Evolutionary conservation across 1,284 basidiomycete species (phyloP).

Genomic region (Clitocybe nebularis): DNA sequence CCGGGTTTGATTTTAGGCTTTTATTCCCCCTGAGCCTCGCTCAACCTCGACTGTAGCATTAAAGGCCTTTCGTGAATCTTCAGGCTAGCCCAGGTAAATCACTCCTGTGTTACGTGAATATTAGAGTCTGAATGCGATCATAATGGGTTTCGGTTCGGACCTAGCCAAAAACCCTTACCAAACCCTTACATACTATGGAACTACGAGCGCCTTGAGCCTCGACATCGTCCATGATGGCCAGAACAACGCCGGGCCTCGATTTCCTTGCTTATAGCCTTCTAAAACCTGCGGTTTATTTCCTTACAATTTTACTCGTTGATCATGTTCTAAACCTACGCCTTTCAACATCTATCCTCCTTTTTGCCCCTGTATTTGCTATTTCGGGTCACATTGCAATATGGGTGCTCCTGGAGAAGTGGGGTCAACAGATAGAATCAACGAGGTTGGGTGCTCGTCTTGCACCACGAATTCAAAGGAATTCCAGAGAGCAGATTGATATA

Average conservation of each 20-base stretch:
- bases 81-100: no score
- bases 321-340: constrained; percentile 11
- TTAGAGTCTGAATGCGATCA: no score
- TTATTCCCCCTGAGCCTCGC: no score
- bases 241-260: constrained; percentile 20
- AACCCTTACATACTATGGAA: background rate
- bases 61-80: no score
- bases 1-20: no score
- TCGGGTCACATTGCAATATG: constrained; percentile 10
- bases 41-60: no score
- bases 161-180: background rate
- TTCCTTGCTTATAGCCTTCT: constrained; percentile 17
- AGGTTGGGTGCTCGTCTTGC: constrained; percentile 20
- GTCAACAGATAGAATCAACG: constrained; percentile 17
- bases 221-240: constrained; percentile 12
- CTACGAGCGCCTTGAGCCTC: background rate
- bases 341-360: constrained; percentile 15
- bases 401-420: constrained; percentile 7
- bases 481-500: no score
- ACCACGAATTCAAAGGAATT: constrained; percentile 13
- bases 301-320: background rate
- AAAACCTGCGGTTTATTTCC: constrained; percentile 5
- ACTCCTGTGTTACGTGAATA: no score
- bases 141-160: background rate
- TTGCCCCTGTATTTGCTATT: constrained; percentile 7